Conservation (phyloP, 768 basidiomycete genomes). For the Suillus americanus region DNA sequence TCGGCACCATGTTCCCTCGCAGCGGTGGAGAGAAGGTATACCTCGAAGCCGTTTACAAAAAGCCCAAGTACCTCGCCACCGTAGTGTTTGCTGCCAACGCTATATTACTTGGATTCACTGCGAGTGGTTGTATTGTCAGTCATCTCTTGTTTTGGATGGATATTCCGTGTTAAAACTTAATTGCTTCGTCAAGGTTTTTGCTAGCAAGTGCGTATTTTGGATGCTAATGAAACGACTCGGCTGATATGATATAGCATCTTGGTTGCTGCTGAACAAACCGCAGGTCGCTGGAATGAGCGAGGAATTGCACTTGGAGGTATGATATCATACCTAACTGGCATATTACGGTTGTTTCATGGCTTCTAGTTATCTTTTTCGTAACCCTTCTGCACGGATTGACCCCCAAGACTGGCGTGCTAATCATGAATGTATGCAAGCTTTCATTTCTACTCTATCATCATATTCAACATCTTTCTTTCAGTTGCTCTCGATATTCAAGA, state of each 20-base stretch:
- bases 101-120: constrained; percentile 43
- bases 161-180: background rate
- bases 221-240: fast-evolving
- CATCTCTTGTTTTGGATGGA: background rate
- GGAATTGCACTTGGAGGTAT: constrained; percentile 59
- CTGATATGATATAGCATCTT: constrained; percentile 41
- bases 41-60: constrained; percentile 52
- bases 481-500: constrained; percentile 55
- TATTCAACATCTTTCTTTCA: constrained; percentile 16
- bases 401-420: constrained; percentile 44
- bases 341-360: background rate
- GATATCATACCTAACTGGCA: constrained; percentile 4
- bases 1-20: constrained; percentile 62
- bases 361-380: constrained; percentile 48
- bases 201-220: constrained; percentile 30
- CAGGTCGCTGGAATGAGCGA: constrained; percentile 49
- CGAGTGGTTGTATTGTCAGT: constrained; percentile 50
- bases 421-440: constrained; percentile 51
- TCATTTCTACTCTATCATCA: background rate
- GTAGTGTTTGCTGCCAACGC: constrained; percentile 48
- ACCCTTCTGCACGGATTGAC: constrained; percentile 53
- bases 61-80: constrained; percentile 47
- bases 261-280: constrained; percentile 39
- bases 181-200: constrained; percentile 29
- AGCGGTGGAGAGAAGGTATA: constrained; percentile 67